A percentile compares a stretch with the other conserved stretches of the same genome.
Conservation (phyloP, 306 rosid genomes). For the Geum urbanum region DNA sequence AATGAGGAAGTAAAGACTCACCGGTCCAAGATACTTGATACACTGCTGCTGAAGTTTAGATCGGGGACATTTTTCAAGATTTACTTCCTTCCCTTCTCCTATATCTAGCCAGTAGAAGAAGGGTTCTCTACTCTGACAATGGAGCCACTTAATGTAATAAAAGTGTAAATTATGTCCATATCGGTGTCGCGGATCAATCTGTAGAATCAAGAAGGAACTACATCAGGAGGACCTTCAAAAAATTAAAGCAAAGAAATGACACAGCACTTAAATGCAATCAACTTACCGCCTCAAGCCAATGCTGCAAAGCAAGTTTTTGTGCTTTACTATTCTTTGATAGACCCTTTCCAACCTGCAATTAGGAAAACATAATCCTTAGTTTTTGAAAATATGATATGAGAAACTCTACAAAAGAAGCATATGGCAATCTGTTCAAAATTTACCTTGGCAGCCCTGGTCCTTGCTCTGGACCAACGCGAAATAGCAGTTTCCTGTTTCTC, state of each 20-base stretch:
- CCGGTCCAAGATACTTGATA: constrained; percentile 96
- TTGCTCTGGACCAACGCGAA: constrained; percentile 98
- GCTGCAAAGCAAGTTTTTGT: constrained; percentile 92
- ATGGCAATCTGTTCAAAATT: constrained; percentile 8
- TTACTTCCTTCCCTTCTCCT: constrained; percentile 94
- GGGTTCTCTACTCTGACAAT: constrained; percentile 81
- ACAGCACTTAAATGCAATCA: background rate
- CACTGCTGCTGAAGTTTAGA: constrained; percentile 86
- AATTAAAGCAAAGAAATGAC: constrained; percentile 2
- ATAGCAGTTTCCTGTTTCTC: constrained; percentile 95
- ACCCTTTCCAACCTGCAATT: constrained; percentile 92
- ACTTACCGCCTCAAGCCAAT: constrained; percentile 99
- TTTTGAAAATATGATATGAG: constrained; percentile 5
- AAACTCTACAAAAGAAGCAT: constrained; percentile 6
- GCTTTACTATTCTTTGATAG: constrained; percentile 85
- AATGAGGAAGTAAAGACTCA: constrained; percentile 41
- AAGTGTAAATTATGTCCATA: constrained; percentile 96
- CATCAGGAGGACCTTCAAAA: constrained; percentile 28
- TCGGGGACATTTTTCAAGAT: constrained; percentile 76
- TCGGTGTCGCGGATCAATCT: constrained; percentile 98
- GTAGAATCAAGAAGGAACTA: constrained; percentile 22
- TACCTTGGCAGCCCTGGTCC: constrained; percentile 98
- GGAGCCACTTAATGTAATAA: constrained; percentile 85
- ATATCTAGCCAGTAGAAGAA: constrained; percentile 99
- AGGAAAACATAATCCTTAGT: constrained; percentile 16